Percentiles rank a stretch among this genome's conserved stretches.
phyloP scores from a whole-genome alignment of 2,329 filamentous ascomycete species.

The Neonectria coccinea region DNA sequence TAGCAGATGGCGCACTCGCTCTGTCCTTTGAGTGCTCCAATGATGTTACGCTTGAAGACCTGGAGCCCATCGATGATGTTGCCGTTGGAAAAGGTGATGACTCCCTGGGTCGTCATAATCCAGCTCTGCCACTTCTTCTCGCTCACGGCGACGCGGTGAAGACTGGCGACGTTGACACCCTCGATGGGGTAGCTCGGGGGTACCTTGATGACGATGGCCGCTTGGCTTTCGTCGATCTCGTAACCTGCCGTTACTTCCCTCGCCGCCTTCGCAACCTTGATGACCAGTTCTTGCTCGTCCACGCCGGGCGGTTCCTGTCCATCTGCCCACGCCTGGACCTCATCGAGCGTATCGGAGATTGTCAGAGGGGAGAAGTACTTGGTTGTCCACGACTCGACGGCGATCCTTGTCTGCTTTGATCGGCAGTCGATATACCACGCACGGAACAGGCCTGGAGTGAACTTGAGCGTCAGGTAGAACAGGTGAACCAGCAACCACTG shows the following conservation, averaged over 20 bases:
- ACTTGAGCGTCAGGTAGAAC: conserved; percentile 84
- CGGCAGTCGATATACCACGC: conserved; percentile 86
- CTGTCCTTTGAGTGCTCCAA: conserved; percentile 90
- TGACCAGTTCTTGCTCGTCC: conserved; percentile 67
- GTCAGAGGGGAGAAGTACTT: conserved; percentile 82
- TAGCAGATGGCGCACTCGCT: conserved; percentile 98
- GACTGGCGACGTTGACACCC: conserved; percentile 78
- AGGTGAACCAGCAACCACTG: conserved; percentile 88
- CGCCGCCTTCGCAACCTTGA: conserved; percentile 78
- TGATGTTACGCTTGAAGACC: conserved; percentile 88
- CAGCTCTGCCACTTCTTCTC: conserved; percentile 95
- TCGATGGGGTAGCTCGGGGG: conserved; percentile 87
- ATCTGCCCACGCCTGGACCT: conserved; percentile 75
- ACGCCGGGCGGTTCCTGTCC: conserved; percentile 60
- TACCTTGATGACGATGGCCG: conserved; percentile 84
- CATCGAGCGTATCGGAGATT: conserved; percentile 73
- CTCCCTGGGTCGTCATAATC: conserved; percentile 88
- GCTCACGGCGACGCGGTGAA: conserved; percentile 86
- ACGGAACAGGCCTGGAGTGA: conserved; percentile 82
- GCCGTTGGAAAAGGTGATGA: conserved; percentile 93
- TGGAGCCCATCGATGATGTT: conserved; percentile 87
- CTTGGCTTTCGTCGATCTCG: conserved; percentile 86
- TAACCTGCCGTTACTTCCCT: conserved; percentile 87
- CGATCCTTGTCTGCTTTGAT: conserved; percentile 81
- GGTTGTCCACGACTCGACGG: conserved; percentile 86